Evolutionary conservation across 1,284 basidiomycete genomes (phyloP).

Genomic region (Xanthoconium separans): DNA sequence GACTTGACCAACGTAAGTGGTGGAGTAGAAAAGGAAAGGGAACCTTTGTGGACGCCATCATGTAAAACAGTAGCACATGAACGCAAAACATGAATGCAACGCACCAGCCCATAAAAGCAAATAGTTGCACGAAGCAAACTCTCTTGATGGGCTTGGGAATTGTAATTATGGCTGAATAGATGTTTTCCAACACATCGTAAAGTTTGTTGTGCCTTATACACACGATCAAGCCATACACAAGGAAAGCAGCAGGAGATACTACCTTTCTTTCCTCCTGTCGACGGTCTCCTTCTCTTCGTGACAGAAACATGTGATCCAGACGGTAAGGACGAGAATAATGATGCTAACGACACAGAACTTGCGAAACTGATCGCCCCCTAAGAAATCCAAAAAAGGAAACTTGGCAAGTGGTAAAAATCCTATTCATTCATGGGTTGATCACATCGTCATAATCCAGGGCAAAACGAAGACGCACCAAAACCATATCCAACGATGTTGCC

Average conservation of each 20-base stretch:
- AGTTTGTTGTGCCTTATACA: slow-evolving; percentile 42
- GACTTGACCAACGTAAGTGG: slow-evolving; percentile 89
- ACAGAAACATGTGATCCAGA: slow-evolving; percentile 83
- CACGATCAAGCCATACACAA: slow-evolving; percentile 6
- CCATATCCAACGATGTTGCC: slow-evolving; percentile 93
- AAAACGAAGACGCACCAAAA: slow-evolving; percentile 55
- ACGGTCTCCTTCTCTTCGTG: slow-evolving; percentile 75
- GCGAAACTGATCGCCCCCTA: slow-evolving; percentile 95
- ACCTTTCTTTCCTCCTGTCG: slow-evolving; percentile 45
- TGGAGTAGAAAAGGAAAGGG: slow-evolving; percentile 93
- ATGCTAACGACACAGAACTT: slow-evolving; percentile 92
- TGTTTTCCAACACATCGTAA: slow-evolving; percentile 71
- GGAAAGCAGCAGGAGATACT: background rate
- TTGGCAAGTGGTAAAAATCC: slow-evolving; percentile 84
- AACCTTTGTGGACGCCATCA: slow-evolving; percentile 56
- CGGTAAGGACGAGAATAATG: slow-evolving; percentile 74
- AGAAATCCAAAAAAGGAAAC: slow-evolving; percentile 69
- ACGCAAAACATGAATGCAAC: slow-evolving; percentile 24
- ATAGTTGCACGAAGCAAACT: slow-evolving; percentile 89
- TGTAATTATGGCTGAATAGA: slow-evolving; percentile 68
- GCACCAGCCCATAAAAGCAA: slow-evolving; percentile 91
- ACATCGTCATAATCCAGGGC: background rate
- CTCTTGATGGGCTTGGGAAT: slow-evolving; percentile 82
- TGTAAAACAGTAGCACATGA: background rate
- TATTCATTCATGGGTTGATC: slow-evolving; percentile 24